Evolutionary conservation across 2,329 filamentous ascomycete species (phyloP).

Genomic region (Botryotinia calthae): DNA sequence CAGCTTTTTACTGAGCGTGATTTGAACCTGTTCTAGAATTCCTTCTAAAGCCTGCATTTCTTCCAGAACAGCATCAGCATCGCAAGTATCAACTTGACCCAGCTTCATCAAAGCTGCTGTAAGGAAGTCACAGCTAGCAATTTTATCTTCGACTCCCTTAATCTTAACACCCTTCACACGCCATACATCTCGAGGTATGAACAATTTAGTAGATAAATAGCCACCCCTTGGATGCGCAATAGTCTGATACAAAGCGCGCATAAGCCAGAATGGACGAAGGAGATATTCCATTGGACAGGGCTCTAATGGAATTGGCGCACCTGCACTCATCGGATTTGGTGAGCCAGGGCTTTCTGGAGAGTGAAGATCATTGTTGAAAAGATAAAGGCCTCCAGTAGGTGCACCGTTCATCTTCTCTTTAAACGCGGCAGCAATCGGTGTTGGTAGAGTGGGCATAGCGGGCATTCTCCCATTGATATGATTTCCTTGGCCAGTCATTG

Average conservation of each 20-base stretch:
- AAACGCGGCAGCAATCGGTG: slow-evolving; percentile 63
- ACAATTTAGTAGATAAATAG: slow-evolving; percentile 87
- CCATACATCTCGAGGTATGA: slow-evolving; percentile 92
- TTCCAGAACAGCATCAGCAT: slow-evolving; percentile 87
- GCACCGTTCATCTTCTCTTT: slow-evolving; percentile 55
- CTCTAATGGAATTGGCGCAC: slow-evolving; percentile 77
- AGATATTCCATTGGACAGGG: slow-evolving; percentile 87
- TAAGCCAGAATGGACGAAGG: slow-evolving; percentile 95
- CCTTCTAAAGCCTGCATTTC: slow-evolving; percentile 90
- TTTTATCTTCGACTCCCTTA: slow-evolving; percentile 88
- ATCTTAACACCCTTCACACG: slow-evolving; percentile 90
- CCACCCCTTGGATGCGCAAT: slow-evolving; percentile 88
- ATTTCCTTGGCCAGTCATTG: slow-evolving; percentile 53
- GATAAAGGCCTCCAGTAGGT: slow-evolving; percentile 65
- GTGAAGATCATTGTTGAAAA: slow-evolving; percentile 84
- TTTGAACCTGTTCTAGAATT: slow-evolving; percentile 82
- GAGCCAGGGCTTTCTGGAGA: slow-evolving; percentile 61
- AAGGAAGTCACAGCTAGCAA: slow-evolving; percentile 84
- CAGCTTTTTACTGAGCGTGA: slow-evolving; percentile 73
- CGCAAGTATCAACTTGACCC: slow-evolving; percentile 77
- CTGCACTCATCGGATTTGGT: slow-evolving; percentile 58
- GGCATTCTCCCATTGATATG: slow-evolving; percentile 49
- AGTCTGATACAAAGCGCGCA: slow-evolving; percentile 91
- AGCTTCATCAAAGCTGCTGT: slow-evolving; percentile 86
- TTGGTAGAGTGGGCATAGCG: slow-evolving; percentile 63